These are phyloP conservation scores for Keithomyces neogunnii DNA, from an alignment of 2,329 filamentous ascomycete genomes.

Conservation along the genomic window DNA sequence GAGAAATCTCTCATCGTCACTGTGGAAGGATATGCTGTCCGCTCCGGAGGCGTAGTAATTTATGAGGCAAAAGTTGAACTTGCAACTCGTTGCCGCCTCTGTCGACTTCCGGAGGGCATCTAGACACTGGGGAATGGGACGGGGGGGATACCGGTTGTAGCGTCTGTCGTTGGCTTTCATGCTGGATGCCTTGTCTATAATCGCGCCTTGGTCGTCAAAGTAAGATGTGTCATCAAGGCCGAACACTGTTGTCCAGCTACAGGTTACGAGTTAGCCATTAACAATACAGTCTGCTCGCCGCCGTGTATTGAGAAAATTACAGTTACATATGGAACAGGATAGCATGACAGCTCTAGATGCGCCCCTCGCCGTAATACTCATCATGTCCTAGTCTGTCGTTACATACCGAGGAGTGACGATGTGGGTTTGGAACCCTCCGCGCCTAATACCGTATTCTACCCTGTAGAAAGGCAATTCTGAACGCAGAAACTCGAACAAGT, in stretches of 20 bases:
- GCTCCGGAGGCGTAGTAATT: slow-evolving; percentile 75
- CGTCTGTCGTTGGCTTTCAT: slow-evolving; percentile 40
- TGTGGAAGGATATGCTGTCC: slow-evolving; percentile 73
- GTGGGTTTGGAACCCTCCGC: slow-evolving; percentile 52
- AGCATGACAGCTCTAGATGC: too few relatives aligned
- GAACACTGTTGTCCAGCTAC: slow-evolving; percentile 44
- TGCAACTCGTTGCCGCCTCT: slow-evolving; percentile 56
- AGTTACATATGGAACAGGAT: too few relatives aligned
- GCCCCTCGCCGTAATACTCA: too few relatives aligned
- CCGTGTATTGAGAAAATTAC: too few relatives aligned
- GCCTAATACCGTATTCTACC: slow-evolving; percentile 64
- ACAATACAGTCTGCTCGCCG: neutral
- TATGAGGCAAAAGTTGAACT: slow-evolving; percentile 71
- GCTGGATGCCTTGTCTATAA: slow-evolving; percentile 35
- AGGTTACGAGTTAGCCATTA: slow-evolving; percentile 12
- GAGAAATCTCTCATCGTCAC: slow-evolving; percentile 72
- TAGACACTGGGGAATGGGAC: slow-evolving; percentile 64
- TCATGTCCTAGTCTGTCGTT: too few relatives aligned
- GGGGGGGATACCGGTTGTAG: slow-evolving; percentile 47
- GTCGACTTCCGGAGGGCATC: slow-evolving; percentile 53
- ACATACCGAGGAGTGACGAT: slow-evolving; percentile 45
- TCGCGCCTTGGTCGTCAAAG: slow-evolving; percentile 39
- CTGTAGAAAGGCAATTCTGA: slow-evolving; percentile 67
- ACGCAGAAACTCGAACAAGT: slow-evolving; percentile 64
- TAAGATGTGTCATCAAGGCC: slow-evolving; percentile 53